A percentile compares a stretch with the other conserved stretches of the same genome.
Conservation (phyloP, 2,329 filamentous ascomycete species). For the Basipetospora chlamydospora region DNA sequence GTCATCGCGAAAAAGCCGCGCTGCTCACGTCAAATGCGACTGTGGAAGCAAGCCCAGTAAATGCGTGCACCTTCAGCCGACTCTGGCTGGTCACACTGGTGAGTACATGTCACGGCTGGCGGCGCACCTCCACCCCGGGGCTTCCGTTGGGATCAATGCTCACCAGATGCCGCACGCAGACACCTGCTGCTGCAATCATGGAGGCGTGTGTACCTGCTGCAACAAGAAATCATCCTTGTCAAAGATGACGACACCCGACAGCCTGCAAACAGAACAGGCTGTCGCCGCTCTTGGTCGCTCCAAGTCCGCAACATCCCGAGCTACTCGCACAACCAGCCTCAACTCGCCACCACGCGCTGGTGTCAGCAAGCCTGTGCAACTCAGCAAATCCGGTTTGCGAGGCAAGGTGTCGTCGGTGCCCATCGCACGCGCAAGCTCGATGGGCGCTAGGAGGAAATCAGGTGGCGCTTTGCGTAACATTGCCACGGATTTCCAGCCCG, state of each 20-base stretch:
- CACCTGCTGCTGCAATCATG: slow-evolving; percentile 57
- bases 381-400: neutral
- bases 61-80: slow-evolving; percentile 44
- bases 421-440: neutral
- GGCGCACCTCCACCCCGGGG: slow-evolving; percentile 7
- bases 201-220: slow-evolving; percentile 51
- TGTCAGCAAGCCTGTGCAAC: neutral
- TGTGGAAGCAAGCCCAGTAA: slow-evolving; percentile 84
- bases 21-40: slow-evolving; percentile 90
- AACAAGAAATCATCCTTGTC: no score
- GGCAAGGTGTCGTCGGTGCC: neutral
- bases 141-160: neutral
- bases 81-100: slow-evolving; percentile 45
- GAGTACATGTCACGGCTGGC: slow-evolving; percentile 20
- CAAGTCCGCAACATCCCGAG: no score
- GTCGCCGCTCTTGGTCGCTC: no score
- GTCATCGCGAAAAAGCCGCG: slow-evolving; percentile 86
- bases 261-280: no score
- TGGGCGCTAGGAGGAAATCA: slow-evolving; percentile 1
- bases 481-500: neutral
- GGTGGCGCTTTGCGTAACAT: neutral
- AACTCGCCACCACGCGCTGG: slow-evolving; percentile 24
- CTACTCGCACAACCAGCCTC: slow-evolving; percentile 45
- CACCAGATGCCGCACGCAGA: slow-evolving; percentile 24
- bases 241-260: no score